phyloP scores from a whole-genome alignment of 2,329 filamentous ascomycete species.

The Chalara sp. region DNA sequence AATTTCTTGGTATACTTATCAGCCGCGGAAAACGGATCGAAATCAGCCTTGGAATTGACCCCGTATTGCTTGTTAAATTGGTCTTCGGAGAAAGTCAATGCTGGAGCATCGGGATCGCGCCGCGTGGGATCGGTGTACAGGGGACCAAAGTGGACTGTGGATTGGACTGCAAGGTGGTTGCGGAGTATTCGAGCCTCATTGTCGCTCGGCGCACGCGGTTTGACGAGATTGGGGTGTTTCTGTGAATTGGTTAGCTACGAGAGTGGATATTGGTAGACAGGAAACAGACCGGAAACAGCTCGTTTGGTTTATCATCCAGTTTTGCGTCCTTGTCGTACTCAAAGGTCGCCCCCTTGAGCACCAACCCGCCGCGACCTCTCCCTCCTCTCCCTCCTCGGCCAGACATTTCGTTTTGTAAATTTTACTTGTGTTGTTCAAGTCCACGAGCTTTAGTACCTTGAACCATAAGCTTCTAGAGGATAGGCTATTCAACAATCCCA shows the following conservation, averaged over 20 bases:
- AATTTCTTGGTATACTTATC: constrained; percentile 53
- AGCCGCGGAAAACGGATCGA: constrained; percentile 57
- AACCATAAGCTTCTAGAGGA: too few species aligned
- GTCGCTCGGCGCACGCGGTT: constrained; percentile 32
- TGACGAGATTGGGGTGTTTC: constrained; percentile 27
- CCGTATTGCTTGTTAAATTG: constrained; percentile 29
- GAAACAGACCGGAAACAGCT: constrained; percentile 37
- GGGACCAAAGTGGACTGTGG: constrained; percentile 50
- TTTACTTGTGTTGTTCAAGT: too few species aligned
- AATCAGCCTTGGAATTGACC: constrained; percentile 31
- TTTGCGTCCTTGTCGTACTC: constrained; percentile 22
- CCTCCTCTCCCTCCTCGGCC: constrained; percentile 21
- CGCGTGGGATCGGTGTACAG: constrained; percentile 38
- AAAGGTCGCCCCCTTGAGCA: constrained; percentile 26
- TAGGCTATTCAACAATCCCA: too few species aligned
- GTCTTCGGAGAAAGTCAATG: constrained; percentile 35
- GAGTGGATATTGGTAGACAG: background rate
- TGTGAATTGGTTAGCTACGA: constrained; percentile 1
- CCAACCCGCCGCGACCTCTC: constrained; percentile 10
- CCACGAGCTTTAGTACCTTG: too few species aligned
- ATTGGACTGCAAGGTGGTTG: constrained; percentile 43
- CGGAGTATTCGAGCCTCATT: constrained; percentile 41
- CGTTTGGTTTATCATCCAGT: constrained; percentile 34
- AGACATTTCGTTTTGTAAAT: constrained; percentile 11
- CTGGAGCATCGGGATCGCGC: constrained; percentile 28